phyloP scores from a whole-genome alignment of 1,139 yeast genomes.

The Diutina siamensis region DNA sequence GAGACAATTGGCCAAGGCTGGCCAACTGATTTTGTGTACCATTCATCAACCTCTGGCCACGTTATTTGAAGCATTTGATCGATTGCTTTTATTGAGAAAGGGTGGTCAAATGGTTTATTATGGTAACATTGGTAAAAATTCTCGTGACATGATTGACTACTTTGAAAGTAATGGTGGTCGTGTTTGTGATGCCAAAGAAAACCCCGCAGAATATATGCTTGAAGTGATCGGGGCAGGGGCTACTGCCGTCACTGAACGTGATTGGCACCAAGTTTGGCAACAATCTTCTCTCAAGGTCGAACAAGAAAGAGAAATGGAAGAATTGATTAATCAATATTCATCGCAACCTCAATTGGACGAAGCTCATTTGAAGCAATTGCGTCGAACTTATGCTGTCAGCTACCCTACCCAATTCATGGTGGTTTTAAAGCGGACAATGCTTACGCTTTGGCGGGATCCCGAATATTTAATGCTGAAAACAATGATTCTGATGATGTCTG shows the following conservation, averaged over 20 bases:
- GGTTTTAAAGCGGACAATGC: neutral
- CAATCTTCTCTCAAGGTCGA: neutral
- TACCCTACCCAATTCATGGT: neutral
- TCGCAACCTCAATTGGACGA: neutral
- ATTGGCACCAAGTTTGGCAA: conserved; percentile 5
- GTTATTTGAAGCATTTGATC: conserved; percentile 65
- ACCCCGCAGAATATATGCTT: conserved; percentile 81
- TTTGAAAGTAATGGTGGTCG: conserved; percentile 64
- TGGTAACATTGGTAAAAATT: conserved; percentile 65
- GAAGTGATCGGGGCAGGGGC: conserved; percentile 10
- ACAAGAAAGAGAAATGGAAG: neutral
- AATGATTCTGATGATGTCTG: conserved; percentile 13
- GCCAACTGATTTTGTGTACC: conserved; percentile 76
- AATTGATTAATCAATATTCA: neutral
- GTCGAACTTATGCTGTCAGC: neutral
- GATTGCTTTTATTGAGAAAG: conserved; percentile 54
- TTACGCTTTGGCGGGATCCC: conserved; percentile 10
- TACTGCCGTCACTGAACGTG: neutral
- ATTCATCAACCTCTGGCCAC: conserved; percentile 80
- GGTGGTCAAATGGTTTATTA: conserved; percentile 78
- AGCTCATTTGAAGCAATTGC: neutral
- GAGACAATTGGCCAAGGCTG: conserved; percentile 64
- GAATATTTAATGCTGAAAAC: conserved; percentile 10
- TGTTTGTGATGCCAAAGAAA: conserved; percentile 44
- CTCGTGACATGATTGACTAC: conserved; percentile 48